Conservation (phyloP, 2,329 filamentous ascomycete species). For the Thelonectria rubi region DNA sequence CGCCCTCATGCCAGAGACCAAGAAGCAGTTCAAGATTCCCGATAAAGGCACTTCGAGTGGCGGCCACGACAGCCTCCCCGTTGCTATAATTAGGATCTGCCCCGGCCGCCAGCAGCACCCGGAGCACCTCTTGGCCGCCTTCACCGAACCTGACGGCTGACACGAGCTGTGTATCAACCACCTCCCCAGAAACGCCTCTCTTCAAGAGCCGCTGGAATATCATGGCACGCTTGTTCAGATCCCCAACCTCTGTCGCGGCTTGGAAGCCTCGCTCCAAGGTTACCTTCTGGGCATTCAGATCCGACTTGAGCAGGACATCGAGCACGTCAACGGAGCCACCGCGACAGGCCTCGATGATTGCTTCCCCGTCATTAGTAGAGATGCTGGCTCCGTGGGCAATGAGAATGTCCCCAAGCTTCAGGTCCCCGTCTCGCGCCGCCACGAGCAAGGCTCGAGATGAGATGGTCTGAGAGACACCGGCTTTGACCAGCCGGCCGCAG, state of each 20-base stretch:
- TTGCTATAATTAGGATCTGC: constrained; percentile 64
- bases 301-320: constrained; percentile 57
- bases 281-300: constrained; percentile 49
- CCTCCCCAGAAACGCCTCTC: constrained; percentile 59
- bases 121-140: constrained; percentile 58
- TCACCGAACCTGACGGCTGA: constrained; percentile 62
- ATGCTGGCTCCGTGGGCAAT: constrained; percentile 62
- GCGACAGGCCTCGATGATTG: constrained; percentile 63
- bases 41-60: constrained; percentile 61
- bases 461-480: constrained; percentile 55
- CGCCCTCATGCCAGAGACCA: constrained; percentile 54
- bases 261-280: constrained; percentile 63
- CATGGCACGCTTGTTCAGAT: constrained; percentile 58
- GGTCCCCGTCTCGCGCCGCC: constrained; percentile 62
- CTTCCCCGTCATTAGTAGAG: constrained; percentile 61
- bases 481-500: constrained; percentile 56
- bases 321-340: constrained; percentile 61
- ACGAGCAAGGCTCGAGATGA: constrained; percentile 61
- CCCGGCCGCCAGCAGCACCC: constrained; percentile 60
- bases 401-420: constrained; percentile 60
- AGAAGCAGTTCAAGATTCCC: constrained; percentile 61
- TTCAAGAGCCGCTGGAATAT: constrained; percentile 62
- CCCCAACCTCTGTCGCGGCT: constrained; percentile 62
- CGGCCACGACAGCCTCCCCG: constrained; percentile 65
- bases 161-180: constrained; percentile 62